Evolutionary conservation across 495 filamentous ascomycete species (phyloP).

Genomic region (Cairneyella variabilis): DNA sequence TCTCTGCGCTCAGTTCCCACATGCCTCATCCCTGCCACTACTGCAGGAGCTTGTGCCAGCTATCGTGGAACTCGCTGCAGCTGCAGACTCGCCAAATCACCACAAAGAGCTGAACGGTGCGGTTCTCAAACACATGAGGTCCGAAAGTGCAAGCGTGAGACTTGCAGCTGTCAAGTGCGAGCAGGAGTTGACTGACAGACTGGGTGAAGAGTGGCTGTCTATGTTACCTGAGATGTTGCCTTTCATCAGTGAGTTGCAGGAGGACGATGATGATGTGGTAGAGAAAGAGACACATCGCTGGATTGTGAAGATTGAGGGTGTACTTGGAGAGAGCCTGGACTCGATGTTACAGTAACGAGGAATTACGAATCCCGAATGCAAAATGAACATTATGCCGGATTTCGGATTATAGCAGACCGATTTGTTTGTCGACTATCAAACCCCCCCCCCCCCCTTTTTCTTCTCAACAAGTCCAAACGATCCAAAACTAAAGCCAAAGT

Average conservation of each 20-base stretch:
- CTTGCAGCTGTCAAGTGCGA: conserved; percentile 77
- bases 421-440: no score
- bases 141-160: conserved; percentile 60
- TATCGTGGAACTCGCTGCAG: conserved; percentile 76
- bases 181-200: conserved; percentile 65
- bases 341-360: conserved; percentile 72
- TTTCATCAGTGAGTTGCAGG: conserved; percentile 87
- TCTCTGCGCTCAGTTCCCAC: conserved; percentile 63
- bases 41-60: conserved; percentile 41
- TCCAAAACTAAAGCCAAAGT: no score
- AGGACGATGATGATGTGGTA: conserved; percentile 91
- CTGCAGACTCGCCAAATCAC: conserved; percentile 76
- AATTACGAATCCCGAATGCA: not conserved
- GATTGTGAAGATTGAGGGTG: conserved; percentile 82
- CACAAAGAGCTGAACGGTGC: conserved; percentile 78
- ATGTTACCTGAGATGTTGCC: conserved; percentile 92
- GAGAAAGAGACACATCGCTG: conserved; percentile 83
- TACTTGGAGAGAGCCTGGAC: conserved; percentile 82
- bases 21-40: conserved; percentile 42
- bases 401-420: no score
- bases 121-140: conserved; percentile 72
- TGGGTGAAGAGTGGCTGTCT: conserved; percentile 90
- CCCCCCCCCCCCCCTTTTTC: no score
- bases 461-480: no score
- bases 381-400: no score